Evolutionary conservation across 805 yeast species (phyloP).

Genomic region (Clavispora fructus): DNA sequence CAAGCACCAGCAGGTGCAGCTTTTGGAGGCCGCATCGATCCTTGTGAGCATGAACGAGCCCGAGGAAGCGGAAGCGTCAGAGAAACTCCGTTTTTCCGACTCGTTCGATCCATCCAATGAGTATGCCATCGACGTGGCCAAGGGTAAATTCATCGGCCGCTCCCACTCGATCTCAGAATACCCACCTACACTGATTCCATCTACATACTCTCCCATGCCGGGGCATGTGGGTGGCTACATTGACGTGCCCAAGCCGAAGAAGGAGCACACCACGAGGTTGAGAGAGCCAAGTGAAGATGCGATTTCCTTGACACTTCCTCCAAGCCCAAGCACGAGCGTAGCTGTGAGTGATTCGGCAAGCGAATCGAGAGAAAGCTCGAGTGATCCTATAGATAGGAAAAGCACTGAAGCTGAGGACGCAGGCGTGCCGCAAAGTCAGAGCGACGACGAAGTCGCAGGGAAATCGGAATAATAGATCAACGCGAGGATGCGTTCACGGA

Average conservation of each 20-base stretch:
- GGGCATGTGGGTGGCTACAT: conserved; percentile 18
- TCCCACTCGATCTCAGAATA: conserved; percentile 41
- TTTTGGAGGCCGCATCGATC: conserved; percentile 72
- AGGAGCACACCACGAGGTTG: not conserved
- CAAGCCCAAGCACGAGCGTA: not conserved
- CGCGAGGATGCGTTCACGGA: not conserved
- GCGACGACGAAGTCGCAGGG: not conserved
- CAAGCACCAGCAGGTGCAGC: conserved; percentile 85
- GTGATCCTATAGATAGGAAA: not conserved
- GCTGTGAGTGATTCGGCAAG: not conserved
- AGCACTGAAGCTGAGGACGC: not conserved
- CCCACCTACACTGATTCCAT: conserved; percentile 31
- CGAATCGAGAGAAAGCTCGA: not conserved
- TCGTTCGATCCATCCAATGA: not conserved
- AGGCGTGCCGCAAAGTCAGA: not conserved
- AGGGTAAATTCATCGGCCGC: conserved; percentile 12
- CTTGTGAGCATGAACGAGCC: conserved; percentile 66
- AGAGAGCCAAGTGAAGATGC: not conserved
- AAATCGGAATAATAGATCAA: not conserved
- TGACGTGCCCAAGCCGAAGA: conserved; percentile 11
- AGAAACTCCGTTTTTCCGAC: conserved; percentile 2
- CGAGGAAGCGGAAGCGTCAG: conserved; percentile 6
- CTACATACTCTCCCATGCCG: conserved; percentile 16
- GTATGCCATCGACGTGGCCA: not conserved
- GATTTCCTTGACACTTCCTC: not conserved